phyloP scores from a whole-genome alignment of 345 rosid species.

The Nasturtium officinale region DNA sequence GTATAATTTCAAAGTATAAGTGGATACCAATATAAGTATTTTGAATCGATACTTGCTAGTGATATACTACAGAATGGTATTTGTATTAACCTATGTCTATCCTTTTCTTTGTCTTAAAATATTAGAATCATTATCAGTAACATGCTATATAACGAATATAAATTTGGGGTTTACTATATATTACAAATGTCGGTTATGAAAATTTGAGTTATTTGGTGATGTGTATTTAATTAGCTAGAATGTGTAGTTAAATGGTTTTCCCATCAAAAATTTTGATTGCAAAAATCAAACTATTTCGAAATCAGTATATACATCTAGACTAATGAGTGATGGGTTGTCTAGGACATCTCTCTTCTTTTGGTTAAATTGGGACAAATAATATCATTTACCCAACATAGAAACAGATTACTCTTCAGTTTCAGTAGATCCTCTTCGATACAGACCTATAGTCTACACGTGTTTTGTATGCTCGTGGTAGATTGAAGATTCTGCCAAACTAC shows the following conservation, averaged over 20 bases:
- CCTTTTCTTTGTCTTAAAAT: background rate
- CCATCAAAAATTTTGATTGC: background rate
- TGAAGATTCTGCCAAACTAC: slow-evolving; percentile 34
- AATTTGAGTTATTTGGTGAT: background rate
- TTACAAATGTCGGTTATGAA: background rate
- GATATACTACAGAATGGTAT: background rate
- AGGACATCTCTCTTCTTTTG: background rate
- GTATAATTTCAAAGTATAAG: background rate
- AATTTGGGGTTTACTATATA: background rate
- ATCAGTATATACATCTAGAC: background rate
- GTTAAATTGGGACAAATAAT: too few relatives aligned
- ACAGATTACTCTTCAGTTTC: too few relatives aligned
- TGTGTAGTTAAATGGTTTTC: too few relatives aligned
- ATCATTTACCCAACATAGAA: too few relatives aligned
- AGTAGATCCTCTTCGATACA: too few relatives aligned
- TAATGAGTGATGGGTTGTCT: background rate
- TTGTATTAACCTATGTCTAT: background rate
- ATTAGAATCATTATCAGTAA: too few relatives aligned
- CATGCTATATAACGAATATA: background rate
- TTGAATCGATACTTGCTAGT: background rate
- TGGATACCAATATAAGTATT: background rate
- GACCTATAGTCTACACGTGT: slow-evolving; percentile 14
- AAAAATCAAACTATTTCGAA: background rate
- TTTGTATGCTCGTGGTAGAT: slow-evolving; percentile 15
- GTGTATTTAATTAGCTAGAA: background rate